Evolutionary conservation across 768 basidiomycete species (phyloP).

Genomic region (Postia placenta): DNA sequence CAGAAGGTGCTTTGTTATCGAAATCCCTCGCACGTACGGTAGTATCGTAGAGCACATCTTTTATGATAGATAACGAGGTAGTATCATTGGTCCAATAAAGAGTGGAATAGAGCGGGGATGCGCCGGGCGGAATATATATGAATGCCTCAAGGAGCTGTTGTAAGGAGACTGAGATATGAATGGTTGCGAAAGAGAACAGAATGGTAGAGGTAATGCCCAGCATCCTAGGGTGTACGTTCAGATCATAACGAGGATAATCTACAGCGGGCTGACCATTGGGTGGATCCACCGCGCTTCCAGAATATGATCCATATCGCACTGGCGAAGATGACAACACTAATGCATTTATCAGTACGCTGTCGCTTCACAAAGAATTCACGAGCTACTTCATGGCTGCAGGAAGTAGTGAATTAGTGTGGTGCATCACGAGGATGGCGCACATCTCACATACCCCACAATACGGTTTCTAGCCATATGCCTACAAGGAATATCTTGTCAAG

Average conservation of each 20-base stretch:
- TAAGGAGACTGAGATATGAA: background rate
- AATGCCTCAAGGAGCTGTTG: slow-evolving; percentile 1
- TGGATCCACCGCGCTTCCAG: background rate
- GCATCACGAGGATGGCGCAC: too few relatives aligned
- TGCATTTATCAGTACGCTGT: background rate
- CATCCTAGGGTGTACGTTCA: background rate
- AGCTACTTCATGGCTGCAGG: background rate
- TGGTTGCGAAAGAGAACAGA: background rate
- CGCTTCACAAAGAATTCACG: background rate
- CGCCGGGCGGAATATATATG: background rate
- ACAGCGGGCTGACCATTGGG: background rate
- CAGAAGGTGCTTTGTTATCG: too few relatives aligned
- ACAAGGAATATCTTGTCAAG: background rate
- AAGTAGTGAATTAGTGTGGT: background rate
- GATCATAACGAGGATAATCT: background rate
- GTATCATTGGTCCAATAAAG: background rate
- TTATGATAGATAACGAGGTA: background rate
- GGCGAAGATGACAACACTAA: background rate
- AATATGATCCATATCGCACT: background rate
- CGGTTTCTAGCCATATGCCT: background rate
- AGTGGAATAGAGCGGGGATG: background rate
- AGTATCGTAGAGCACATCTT: background rate
- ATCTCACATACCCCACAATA: background rate
- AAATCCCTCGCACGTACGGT: background rate
- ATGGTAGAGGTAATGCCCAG: background rate